A percentile compares a stretch with the other conserved stretches of the same genome.
Evolutionary conservation across 805 yeast species (phyloP).

Genomic region (Lipomyces sp.): DNA sequence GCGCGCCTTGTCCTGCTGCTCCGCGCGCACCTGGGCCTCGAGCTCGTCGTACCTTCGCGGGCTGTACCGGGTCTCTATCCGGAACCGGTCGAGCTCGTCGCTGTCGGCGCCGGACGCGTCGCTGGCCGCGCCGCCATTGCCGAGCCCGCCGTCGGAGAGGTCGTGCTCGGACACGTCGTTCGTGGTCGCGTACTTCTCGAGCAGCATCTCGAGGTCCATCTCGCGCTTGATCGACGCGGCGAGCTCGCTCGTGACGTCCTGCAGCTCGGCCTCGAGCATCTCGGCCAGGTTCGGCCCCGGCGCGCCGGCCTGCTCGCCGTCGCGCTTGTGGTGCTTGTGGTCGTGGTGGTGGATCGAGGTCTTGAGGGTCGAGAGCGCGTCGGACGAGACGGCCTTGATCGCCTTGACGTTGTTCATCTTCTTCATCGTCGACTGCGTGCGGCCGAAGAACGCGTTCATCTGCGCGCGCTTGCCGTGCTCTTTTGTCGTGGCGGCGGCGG

Average conservation of each 20-base stretch:
- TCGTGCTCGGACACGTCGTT: conserved; percentile 4
- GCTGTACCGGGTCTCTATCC: background rate
- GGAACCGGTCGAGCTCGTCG: conserved; percentile 7
- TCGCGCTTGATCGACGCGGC: conserved; percentile 29
- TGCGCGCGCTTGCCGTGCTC: background rate
- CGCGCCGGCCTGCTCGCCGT: background rate
- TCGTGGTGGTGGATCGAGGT: conserved; percentile 5
- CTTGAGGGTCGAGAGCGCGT: conserved; percentile 12
- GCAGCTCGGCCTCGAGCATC: conserved; percentile 20
- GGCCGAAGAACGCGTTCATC: conserved; percentile 8
- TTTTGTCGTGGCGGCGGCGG: conserved; percentile 1
- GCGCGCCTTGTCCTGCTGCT: conserved; percentile 25
- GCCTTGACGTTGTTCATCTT: conserved; percentile 13
- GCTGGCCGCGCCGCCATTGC: conserved; percentile 11
- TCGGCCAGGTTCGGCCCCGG: conserved; percentile 18
- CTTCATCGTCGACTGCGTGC: conserved; percentile 18
- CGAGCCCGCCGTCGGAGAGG: conserved; percentile 2
- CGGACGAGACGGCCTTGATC: conserved; percentile 19
- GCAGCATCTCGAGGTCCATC: conserved; percentile 25
- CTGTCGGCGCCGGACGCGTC: conserved; percentile 4
- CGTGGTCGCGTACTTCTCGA: conserved; percentile 22
- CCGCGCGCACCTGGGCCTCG: conserved; percentile 16
- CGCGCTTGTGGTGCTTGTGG: background rate
- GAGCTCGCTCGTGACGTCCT: conserved; percentile 24
- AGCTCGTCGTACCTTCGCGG: conserved; percentile 8